Evolutionary conservation across 2,329 filamentous ascomycete genomes (phyloP).

Genomic region (Verticillium tricorpus): DNA sequence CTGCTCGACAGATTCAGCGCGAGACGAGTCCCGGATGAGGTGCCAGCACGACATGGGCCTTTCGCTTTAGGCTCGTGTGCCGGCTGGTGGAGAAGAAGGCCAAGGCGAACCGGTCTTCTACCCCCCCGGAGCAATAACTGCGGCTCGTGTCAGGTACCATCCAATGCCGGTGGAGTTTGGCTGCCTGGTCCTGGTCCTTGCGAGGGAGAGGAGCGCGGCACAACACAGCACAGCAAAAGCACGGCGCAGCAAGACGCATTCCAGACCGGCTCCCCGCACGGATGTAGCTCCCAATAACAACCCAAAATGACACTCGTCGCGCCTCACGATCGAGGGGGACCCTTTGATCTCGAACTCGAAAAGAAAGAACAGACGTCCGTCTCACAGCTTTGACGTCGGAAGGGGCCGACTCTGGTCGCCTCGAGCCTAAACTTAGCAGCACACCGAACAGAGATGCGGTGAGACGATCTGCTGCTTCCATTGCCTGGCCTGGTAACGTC

Average conservation of each 20-base stretch:
- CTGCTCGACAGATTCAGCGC: background rate
- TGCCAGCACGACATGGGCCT: background rate
- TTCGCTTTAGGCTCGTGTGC: background rate
- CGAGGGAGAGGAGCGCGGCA: background rate
- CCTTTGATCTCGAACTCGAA: background rate
- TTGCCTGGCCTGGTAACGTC: background rate
- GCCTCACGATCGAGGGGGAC: background rate
- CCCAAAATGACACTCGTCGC: background rate
- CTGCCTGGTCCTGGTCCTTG: background rate
- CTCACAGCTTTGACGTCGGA: background rate
- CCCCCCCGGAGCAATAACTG: background rate
- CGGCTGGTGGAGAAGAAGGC: background rate
- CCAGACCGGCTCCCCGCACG: background rate
- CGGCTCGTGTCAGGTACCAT: background rate
- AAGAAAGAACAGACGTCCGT: background rate
- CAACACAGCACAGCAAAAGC: background rate
- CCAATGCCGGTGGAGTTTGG: background rate
- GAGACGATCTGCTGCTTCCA: background rate
- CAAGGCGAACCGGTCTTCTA: background rate
- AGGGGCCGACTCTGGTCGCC: background rate
- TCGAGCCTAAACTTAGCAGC: background rate
- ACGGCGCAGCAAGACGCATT: background rate
- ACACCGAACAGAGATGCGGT: background rate
- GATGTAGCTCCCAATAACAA: background rate
- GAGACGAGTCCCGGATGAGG: background rate